Percentiles rank a stretch among this genome's conserved stretches.
These are phyloP conservation scores for Solanum hybrid DNA, from an alignment of 305 asterid genomes.

Conservation along the genomic window DNA sequence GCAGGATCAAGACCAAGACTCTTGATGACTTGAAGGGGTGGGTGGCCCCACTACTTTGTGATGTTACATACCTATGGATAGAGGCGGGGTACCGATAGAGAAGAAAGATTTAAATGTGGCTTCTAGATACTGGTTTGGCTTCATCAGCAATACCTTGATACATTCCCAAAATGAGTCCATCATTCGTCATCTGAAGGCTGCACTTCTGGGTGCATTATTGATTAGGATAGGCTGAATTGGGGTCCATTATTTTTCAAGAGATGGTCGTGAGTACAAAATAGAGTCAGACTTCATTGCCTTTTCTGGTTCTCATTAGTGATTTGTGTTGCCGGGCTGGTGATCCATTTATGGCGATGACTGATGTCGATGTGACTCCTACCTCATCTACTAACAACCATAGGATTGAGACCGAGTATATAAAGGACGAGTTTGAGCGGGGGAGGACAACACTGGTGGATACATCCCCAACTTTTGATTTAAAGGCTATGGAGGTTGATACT, in stretches of 20 bases:
- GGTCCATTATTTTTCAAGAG: neutral
- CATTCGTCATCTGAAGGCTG: too few relatives aligned
- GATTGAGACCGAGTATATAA: neutral
- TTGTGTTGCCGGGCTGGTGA: neutral
- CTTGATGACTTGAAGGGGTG: neutral
- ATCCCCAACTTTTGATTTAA: neutral
- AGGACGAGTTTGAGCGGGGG: neutral
- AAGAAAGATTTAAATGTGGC: neutral
- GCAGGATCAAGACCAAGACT: neutral
- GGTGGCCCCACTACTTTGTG: neutral
- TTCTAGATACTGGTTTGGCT: neutral
- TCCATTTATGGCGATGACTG: neutral
- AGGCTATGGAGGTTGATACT: neutral
- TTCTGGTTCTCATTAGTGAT: neutral
- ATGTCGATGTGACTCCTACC: neutral
- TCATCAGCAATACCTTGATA: too few relatives aligned
- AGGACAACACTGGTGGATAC: neutral
- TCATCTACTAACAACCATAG: neutral
- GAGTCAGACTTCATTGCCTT: neutral
- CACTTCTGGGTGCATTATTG: too few relatives aligned
- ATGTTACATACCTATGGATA: neutral
- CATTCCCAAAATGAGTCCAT: too few relatives aligned
- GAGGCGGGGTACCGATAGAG: neutral
- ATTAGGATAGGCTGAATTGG: neutral
- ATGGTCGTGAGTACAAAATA: neutral